Evolutionary conservation across 1,284 basidiomycete genomes (phyloP).

Genomic region (Irpex sp.): DNA sequence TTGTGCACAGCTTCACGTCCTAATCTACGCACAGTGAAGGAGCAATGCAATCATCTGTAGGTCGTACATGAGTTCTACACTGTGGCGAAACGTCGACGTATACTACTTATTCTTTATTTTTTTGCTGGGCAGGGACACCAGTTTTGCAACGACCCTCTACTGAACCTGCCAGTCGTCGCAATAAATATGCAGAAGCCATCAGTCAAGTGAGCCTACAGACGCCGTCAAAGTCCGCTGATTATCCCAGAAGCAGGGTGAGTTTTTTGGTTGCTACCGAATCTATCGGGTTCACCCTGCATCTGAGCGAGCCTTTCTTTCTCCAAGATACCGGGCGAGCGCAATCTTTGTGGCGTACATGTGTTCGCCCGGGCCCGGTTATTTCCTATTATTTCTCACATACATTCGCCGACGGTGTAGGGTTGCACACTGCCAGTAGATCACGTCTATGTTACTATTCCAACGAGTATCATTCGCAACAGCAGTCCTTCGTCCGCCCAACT

Average conservation of each 20-base stretch:
- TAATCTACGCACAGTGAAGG: no score
- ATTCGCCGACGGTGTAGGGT: background rate
- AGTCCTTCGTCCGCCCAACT: background rate
- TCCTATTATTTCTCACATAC: background rate
- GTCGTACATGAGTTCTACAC: no score
- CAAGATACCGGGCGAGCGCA: background rate
- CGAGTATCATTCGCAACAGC: no score
- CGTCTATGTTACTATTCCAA: no score
- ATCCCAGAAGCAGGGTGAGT: background rate
- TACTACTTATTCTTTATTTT: no score
- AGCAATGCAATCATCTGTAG: no score
- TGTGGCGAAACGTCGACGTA: no score
- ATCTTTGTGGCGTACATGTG: background rate
- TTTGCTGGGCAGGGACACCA: background rate
- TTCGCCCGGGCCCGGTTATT: background rate
- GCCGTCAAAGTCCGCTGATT: background rate
- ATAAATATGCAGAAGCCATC: background rate
- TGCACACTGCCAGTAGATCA: background rate
- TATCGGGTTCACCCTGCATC: background rate
- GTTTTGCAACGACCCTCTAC: background rate
- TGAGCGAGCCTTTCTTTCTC: background rate
- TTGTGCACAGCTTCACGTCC: no score
- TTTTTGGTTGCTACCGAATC: background rate
- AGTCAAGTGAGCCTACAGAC: background rate
- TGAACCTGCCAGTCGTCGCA: background rate